Base-by-base conservation (phyloP, 2,329 filamentous ascomycete genomes). In the Trichoderma afroharzianum region DNA sequence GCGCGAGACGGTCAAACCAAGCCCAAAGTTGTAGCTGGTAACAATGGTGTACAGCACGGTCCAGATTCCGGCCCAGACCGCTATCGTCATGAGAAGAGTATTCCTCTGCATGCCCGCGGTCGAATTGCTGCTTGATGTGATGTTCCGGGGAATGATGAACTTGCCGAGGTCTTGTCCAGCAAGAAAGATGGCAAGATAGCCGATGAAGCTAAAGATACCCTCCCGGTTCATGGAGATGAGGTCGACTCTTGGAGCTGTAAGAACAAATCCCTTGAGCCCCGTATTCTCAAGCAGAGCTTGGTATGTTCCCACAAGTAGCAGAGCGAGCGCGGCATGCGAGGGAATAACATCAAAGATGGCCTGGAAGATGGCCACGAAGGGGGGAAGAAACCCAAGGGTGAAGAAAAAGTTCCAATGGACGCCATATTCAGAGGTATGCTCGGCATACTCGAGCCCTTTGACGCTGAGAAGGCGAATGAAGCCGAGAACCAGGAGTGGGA, bases 401-500 rank as follows among this genome's bases (percentile, higher is more conserved):
- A 98, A 98, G 86, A 99, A 99, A 82, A 99, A 99, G 81, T 99
- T 99, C 96, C 96, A 99, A 81, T 99, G 96, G 11, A 99, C 93
- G 57, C 96, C 96, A 79, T 99, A 99, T 80, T 99, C 96, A 15
- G 93, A 94, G 72, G 98, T 94, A 83, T 99, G 96, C 80, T 99
- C 96, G 3, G 95, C 95, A 79, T 99, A 99, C 79, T 98, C 94
- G 33, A 98, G 85, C 7, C 93, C 93, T 82, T 99, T 99, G 78
- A 98, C 95, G 76, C 91, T 97, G 75, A 94, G 89, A 28, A 98
- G 86, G 28, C 96, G 90, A 70, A 97, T 85, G 28, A 96, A 79
- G 15, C 96, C 96, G 5, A 99, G 86, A 2, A 92, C 84, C 24
- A 98, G 83, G 6, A 99, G 86, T 1, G 96, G 95, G 30, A 97